These are phyloP conservation scores for Linum trigynum DNA, from an alignment of 345 rosid species.

Conservation along the genomic window DNA sequence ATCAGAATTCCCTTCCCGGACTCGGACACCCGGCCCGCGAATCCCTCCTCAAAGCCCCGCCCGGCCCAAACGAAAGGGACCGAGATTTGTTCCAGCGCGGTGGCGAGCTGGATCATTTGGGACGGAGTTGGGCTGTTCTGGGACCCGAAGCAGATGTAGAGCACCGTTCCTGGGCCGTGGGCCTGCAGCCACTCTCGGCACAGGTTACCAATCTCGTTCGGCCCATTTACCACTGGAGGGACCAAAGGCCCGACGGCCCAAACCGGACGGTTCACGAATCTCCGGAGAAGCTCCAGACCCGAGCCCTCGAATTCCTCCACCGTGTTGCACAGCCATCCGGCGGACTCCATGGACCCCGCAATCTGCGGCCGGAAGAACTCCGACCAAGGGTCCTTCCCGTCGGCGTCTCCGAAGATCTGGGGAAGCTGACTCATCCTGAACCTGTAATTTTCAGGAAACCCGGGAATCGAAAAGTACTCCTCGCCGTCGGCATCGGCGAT, in stretches of 20 bases:
- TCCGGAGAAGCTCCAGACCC: constrained; percentile 24
- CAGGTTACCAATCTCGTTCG: constrained; percentile 23
- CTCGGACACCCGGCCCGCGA: constrained; percentile 18
- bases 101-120: constrained; percentile 41
- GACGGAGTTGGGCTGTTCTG: constrained; percentile 33
- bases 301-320: constrained; percentile 31
- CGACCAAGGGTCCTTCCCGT: constrained; percentile 38
- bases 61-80: constrained; percentile 45
- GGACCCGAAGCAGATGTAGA: constrained; percentile 44
- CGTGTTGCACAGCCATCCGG: constrained; percentile 35
- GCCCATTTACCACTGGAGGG: constrained; percentile 17
- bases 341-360: constrained; percentile 18
- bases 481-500: constrained; percentile 13
- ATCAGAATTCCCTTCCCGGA: constrained; percentile 31
- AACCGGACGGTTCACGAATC: constrained; percentile 26
- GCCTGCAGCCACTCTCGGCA: constrained; percentile 34
- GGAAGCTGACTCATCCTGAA: constrained; percentile 35
- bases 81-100: constrained; percentile 32
- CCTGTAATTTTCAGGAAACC: constrained; percentile 33
- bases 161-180: constrained; percentile 24
- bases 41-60: constrained; percentile 38
- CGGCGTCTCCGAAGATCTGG: constrained; percentile 21
- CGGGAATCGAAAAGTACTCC: constrained; percentile 26
- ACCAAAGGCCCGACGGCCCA: constrained; percentile 40
- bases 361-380: constrained; percentile 30